Base-by-base conservation (phyloP, 176 grass and related monocot species). In the Carex kokanica region DNA sequence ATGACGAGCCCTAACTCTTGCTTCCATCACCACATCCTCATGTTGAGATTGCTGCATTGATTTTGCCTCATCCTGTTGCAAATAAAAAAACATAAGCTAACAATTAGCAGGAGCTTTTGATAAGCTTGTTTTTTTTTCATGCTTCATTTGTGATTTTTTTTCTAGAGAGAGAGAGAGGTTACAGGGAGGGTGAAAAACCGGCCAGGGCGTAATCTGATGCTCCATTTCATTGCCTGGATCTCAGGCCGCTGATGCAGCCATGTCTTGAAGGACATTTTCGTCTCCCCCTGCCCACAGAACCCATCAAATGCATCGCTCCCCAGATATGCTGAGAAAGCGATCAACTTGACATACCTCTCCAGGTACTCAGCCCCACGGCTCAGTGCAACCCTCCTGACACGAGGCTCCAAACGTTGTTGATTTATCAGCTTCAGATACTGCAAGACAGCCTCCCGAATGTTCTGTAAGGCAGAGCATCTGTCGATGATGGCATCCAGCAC, bases 161-260 rank as follows among this genome's bases (percentile, higher is more conserved):
- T 8, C 17, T 58, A 91, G 52, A 71, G 86, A 75, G 55, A 91
- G 52, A 72, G 86, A 77, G 56, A 84, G 83, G 69, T 88, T 95
- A 98, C 93, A 78, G 91, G 88, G 7, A 88, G 84, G 59, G 89
- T 95, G 83, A 98, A 93, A 84, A 93, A 93, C 21, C 93, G 93
- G n/a, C 96, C 93, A 89, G 96, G 96, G 78, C 96, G 93, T 27
- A 95, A 71, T 64, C 96, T 93, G 90, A 98, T 95, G 84, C 93
- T 95, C 96, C 96, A 98, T 86, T 98, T 95, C 93, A 98, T 98
- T 23, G 91, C 92, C 83, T 98, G 96, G 70, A 98, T 93, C 88
- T 98, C 96, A 3, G 96, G 96, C 34, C 93, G 83, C 57, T 88
- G 86, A 71, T 98, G 91, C 70, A 98, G 54, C 93, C 96, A 98